Conservation (phyloP, 1,284 basidiomycete genomes). For the Cryptococcus sp. region DNA sequence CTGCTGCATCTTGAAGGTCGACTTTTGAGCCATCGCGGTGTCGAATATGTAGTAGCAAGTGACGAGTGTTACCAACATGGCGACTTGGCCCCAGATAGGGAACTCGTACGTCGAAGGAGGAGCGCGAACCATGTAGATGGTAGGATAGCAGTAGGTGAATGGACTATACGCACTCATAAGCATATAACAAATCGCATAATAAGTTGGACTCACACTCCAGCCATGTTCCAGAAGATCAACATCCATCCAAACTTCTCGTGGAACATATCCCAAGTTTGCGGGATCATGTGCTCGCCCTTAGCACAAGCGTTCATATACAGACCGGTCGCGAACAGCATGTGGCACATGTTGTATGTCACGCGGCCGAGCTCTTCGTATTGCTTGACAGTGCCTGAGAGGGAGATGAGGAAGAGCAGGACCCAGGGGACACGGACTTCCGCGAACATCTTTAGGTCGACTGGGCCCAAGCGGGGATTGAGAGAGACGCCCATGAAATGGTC, state of each 20-base stretch:
- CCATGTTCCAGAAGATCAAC: slow-evolving; percentile 98
- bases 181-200: background rate
- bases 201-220: slow-evolving; percentile 61
- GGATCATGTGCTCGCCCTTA: slow-evolving; percentile 95
- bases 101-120: slow-evolving; percentile 85
- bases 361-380: slow-evolving; percentile 92
- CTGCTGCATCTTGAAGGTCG: slow-evolving; percentile 94
- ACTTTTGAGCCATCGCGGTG: slow-evolving; percentile 90
- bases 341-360: slow-evolving; percentile 95
- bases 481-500: slow-evolving; percentile 96
- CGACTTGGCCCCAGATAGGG: slow-evolving; percentile 59
- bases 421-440: slow-evolving; percentile 97
- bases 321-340: slow-evolving; percentile 94
- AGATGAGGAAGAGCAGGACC: slow-evolving; percentile 92
- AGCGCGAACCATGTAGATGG: slow-evolving; percentile 97
- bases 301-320: slow-evolving; percentile 95
- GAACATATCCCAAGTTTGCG: slow-evolving; percentile 99
- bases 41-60: slow-evolving; percentile 91
- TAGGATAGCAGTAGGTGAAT: slow-evolving; percentile 88
- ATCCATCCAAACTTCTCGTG: slow-evolving; percentile 95
- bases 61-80: slow-evolving; percentile 63
- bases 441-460: slow-evolving; percentile 98
- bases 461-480: slow-evolving; percentile 92
- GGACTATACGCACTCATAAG: slow-evolving; percentile 32
- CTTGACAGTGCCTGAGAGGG: slow-evolving; percentile 89